Evolutionary conservation across 257 asterid genomes (phyloP), one percentile per base, ranked within the genome.

Genomic region (Anisodus acutangulus): DNA sequence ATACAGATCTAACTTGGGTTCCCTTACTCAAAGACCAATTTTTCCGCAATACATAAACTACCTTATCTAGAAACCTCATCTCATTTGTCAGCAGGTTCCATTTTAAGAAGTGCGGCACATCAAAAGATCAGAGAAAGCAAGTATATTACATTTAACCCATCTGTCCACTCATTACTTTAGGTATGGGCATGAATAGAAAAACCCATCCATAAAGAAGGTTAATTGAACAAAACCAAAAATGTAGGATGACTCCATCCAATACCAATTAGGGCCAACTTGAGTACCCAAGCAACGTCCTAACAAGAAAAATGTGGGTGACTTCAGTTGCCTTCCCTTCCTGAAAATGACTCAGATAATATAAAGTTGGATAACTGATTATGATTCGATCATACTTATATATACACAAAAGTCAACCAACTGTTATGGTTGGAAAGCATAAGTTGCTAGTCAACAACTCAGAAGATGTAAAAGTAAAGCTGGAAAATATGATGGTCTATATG

Each of bases 361-460:
- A 49, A 74, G 47, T 53, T 53, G 82, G 64, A 31, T 53, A 54
- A 53, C 49, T 78, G 82, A 78, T 69, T 31, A 5, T 53, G 64
- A 53, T 31, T 4, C 31, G 49, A 45, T 31, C 45, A 51, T 51
- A 49, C 45, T 49, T 76, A 13, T 51, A 22, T 51, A 49, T 22
- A 78, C 49, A 8, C 82, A 78, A 78, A 53, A 47, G 82, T 31
- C 60, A 31, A 78, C 26, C 45, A 59, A 53, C 26, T 78, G 82
- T 53, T 78, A 3, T 31, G 49, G 60, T 51, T 78, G 49, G 82
- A 78, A 45, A 71, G 49, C 82, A 78, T 31, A 78, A 78, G 49
- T 53, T 78, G 82, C 49, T 26, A 78, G 45, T 53, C 81, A 78
- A 49, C 43, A 53, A 53, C 63, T 15, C 82, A 78, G 66, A 78